phyloP scores from a whole-genome alignment of 2,329 filamentous ascomycete species.

The Coniochaeta ligniaria region DNA sequence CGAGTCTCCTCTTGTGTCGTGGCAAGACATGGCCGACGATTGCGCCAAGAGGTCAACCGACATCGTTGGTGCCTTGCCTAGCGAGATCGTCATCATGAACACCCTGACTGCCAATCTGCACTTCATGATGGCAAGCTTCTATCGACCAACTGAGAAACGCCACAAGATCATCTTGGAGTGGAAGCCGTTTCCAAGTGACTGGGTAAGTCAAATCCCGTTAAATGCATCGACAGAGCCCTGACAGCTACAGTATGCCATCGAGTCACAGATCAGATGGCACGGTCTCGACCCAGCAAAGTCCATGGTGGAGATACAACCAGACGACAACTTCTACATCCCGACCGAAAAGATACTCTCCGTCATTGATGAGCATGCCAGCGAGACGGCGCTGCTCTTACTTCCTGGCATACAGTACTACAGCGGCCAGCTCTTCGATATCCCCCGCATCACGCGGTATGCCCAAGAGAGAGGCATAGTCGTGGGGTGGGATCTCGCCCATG shows the following conservation, averaged over 20 bases:
- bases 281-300: slow-evolving; percentile 57
- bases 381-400: slow-evolving; percentile 69
- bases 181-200: slow-evolving; percentile 84
- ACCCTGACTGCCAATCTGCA: slow-evolving; percentile 78
- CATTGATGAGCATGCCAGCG: slow-evolving; percentile 68
- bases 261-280: slow-evolving; percentile 72
- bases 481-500: slow-evolving; percentile 86
- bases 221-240: neutral
- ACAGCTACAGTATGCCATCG: slow-evolving; percentile 61
- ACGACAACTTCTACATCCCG: slow-evolving; percentile 50
- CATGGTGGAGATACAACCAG: slow-evolving; percentile 68
- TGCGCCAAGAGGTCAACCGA: slow-evolving; percentile 63
- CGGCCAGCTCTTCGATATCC: slow-evolving; percentile 80
- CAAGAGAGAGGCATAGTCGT: slow-evolving; percentile 63
- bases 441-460: slow-evolving; percentile 70
- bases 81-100: slow-evolving; percentile 83
- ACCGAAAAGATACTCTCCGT: slow-evolving; percentile 64
- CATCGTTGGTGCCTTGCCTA: slow-evolving; percentile 64
- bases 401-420: slow-evolving; percentile 91
- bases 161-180: slow-evolving; percentile 86
- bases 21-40: slow-evolving; percentile 73
- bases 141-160: slow-evolving; percentile 53
- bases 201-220: slow-evolving; percentile 33
- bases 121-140: slow-evolving; percentile 78
- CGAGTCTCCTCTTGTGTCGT: slow-evolving; percentile 61